Evolutionary conservation across 2,329 filamentous ascomycete species (phyloP).

Genomic region (Exophiala aquamarina): DNA sequence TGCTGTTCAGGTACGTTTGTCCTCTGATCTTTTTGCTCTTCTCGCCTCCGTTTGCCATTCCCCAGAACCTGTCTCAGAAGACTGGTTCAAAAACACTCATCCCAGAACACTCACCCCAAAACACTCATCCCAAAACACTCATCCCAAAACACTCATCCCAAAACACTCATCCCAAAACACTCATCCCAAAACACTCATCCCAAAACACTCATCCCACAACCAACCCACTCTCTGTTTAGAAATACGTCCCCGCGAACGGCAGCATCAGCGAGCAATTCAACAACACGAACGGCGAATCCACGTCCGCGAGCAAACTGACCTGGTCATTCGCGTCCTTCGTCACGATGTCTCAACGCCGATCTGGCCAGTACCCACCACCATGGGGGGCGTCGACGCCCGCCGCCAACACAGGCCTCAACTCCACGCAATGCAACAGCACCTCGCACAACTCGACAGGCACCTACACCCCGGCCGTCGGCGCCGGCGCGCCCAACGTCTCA

Average conservation of each 20-base stretch:
- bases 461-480: conserved; percentile 25
- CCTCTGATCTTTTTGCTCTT: background rate
- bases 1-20: conserved; percentile 35
- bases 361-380: conserved; percentile 21
- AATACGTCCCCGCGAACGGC: conserved; percentile 59
- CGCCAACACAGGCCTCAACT: conserved; percentile 18
- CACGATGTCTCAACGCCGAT: conserved; percentile 29
- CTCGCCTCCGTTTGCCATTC: background rate
- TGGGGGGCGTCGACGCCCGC: conserved; percentile 24
- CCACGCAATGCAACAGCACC: conserved; percentile 16
- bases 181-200: no score
- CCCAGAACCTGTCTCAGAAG: no score
- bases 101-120: background rate
- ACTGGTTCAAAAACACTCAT: no score
- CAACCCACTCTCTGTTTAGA: conserved; percentile 6
- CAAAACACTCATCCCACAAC: no score
- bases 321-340: conserved; percentile 47
- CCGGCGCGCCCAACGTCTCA: conserved; percentile 17
- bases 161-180: no score
- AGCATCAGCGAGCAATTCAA: conserved; percentile 45
- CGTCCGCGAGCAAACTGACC: conserved; percentile 44
- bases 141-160: no score
- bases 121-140: no score
- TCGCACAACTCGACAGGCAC: conserved; percentile 23
- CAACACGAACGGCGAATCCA: conserved; percentile 34